phyloP scores from a whole-genome alignment of 108 stramenopile genomes.

The Cylindrotheca closterium region DNA sequence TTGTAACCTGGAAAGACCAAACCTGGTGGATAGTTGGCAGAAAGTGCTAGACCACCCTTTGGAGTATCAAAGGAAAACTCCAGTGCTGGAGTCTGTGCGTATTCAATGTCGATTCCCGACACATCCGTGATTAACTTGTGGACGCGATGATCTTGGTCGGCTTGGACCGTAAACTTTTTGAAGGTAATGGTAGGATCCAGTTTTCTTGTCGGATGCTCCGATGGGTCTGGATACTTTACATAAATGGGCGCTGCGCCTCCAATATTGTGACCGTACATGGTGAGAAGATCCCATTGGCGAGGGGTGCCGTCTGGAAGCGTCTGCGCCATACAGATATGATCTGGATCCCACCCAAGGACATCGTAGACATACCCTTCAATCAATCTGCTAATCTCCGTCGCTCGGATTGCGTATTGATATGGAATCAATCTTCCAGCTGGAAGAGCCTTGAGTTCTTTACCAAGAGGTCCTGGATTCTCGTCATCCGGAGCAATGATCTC shows the following conservation, averaged over 20 bases:
- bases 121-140: conserved; percentile 39
- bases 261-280: conserved; percentile 54
- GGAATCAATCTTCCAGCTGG: conserved; percentile 41
- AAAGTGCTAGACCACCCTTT: conserved; percentile 49
- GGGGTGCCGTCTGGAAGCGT: conserved; percentile 47
- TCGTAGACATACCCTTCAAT: conserved; percentile 46
- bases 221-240: conserved; percentile 53
- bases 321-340: conserved; percentile 59
- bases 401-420: conserved; percentile 52
- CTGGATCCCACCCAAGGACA: conserved; percentile 49
- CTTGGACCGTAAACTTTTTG: conserved; percentile 37
- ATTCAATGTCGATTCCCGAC: conserved; percentile 34
- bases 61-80: conserved; percentile 47
- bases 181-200: conserved; percentile 44
- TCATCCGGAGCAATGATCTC: conserved; percentile 58
- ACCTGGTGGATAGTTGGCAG: conserved; percentile 37
- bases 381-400: conserved; percentile 36
- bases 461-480: conserved; percentile 51
- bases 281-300: conserved; percentile 57
- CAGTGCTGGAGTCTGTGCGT: conserved; percentile 43
- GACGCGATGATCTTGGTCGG: conserved; percentile 43
- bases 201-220: conserved; percentile 49
- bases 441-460: conserved; percentile 36
- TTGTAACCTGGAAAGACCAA: conserved; percentile 54
- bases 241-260: conserved; percentile 52